Percentiles rank a stretch among this genome's conserved stretches.
Conservation (phyloP, 176 grass and related monocot genomes). For the Raddia distichophylla region DNA sequence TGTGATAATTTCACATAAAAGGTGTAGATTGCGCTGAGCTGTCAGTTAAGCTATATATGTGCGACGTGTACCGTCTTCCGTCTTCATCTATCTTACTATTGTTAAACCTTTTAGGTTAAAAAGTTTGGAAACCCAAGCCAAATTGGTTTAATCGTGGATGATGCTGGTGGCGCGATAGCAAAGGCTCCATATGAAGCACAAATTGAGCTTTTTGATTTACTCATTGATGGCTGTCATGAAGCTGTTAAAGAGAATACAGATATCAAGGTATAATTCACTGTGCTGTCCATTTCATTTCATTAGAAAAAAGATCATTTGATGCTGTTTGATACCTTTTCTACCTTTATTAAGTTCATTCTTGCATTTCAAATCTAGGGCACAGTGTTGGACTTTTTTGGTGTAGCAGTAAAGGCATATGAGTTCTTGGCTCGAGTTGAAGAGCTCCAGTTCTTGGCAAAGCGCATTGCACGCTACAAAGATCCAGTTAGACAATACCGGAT, state of each 20-base stretch:
- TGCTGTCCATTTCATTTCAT: neutral
- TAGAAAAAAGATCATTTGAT: neutral
- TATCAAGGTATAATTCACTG: conserved; percentile 61
- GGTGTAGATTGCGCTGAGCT: conserved; percentile 26
- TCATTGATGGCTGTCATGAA: conserved; percentile 93
- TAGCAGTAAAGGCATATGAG: conserved; percentile 90
- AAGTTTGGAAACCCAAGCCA: conserved; percentile 89
- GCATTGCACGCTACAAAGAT: conserved; percentile 96
- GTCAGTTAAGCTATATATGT: conserved; percentile 20
- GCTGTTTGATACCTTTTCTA: neutral
- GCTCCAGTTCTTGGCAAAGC: conserved; percentile 91
- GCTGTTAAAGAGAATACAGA: conserved; percentile 84
- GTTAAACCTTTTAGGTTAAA: conserved; percentile 71
- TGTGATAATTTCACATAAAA: neutral
- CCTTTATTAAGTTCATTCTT: conserved; percentile 37
- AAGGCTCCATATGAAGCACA: conserved; percentile 69
- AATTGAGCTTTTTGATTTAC: conserved; percentile 85
- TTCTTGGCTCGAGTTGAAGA: conserved; percentile 84
- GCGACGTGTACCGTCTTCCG: neutral
- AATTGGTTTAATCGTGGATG: conserved; percentile 77
- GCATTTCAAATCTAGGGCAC: conserved; percentile 67
- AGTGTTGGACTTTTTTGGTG: conserved; percentile 95
- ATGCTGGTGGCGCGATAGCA: conserved; percentile 82
- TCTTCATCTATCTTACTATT: conserved; percentile 33
- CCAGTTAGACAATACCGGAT: conserved; percentile 92